A percentile compares a stretch with the other conserved stretches of the same genome.
These are phyloP conservation scores for Argentina anserina DNA, from an alignment of 306 rosid genomes.

Conservation along the genomic window DNA sequence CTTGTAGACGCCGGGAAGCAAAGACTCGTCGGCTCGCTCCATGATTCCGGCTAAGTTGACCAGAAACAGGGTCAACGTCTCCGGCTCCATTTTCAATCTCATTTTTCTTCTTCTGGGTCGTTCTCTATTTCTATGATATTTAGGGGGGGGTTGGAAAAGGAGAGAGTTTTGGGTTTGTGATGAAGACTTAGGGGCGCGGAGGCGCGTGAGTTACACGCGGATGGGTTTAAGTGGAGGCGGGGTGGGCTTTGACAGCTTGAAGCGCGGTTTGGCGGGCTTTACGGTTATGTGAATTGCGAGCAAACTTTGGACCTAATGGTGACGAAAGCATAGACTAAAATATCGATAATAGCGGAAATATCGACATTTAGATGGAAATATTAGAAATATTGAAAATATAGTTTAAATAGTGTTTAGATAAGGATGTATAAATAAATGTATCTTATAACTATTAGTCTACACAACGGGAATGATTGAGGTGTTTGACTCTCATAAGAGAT, in stretches of 20 bases:
- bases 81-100: conserved; percentile 48
- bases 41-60: conserved; percentile 85
- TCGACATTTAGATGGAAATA: too few species aligned
- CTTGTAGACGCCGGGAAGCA: conserved; percentile 74
- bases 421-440: too few species aligned
- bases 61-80: conserved; percentile 61
- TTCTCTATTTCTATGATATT: neutral
- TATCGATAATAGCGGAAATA: too few species aligned
- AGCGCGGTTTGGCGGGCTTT: conserved; percentile 1
- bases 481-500: too few species aligned
- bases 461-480: too few species aligned
- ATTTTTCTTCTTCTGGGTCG: neutral
- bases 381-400: too few species aligned
- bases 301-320: too few species aligned
- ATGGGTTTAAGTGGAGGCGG: conserved; percentile 6
- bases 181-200: too few species aligned
- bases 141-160: neutral
- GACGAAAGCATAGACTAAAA: too few species aligned
- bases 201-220: conserved; percentile 2
- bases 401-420: too few species aligned
- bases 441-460: too few species aligned
- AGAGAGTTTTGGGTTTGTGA: neutral
- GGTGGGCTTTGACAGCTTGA: neutral
- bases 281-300: too few species aligned
- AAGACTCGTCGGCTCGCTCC: conserved; percentile 91